Evolutionary conservation across 495 filamentous ascomycete species (phyloP).

Genomic region (Penicillium tannophilum): DNA sequence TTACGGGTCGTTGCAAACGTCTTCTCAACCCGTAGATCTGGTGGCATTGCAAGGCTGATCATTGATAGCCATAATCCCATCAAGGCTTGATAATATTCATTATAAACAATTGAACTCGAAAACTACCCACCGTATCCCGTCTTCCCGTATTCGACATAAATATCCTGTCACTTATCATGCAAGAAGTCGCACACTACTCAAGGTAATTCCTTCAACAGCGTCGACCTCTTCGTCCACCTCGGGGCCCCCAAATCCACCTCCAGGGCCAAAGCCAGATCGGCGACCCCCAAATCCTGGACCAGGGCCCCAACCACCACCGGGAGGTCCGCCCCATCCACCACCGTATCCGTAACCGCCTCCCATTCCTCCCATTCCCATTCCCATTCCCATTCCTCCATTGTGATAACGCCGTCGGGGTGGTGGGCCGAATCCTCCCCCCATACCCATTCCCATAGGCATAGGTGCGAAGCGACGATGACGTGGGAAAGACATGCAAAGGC

Average conservation of each 20-base stretch:
- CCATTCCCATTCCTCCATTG: slow-evolving; percentile 12
- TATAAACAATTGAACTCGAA: no score
- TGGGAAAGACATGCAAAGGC: slow-evolving; percentile 25
- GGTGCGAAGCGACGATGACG: slow-evolving; percentile 6
- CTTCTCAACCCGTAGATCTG: no score
- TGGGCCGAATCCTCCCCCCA: slow-evolving; percentile 17
- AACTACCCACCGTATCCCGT: no score
- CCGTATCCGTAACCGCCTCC: neutral
- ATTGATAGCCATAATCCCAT: no score
- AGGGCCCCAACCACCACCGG: slow-evolving; percentile 2
- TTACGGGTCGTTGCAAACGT: no score
- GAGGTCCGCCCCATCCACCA: slow-evolving; percentile 8
- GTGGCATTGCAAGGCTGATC: no score
- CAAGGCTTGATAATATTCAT: no score
- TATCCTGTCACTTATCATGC: no score
- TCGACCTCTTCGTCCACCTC: slow-evolving; percentile 1
- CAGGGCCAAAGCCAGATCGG: slow-evolving; percentile 1
- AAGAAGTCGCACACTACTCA: neutral
- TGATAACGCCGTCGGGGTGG: slow-evolving; percentile 15
- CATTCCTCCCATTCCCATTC: slow-evolving; percentile 8
- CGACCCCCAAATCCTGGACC: slow-evolving; percentile 12
- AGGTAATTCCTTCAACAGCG: neutral
- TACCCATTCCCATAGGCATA: slow-evolving; percentile 18
- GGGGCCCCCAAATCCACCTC: neutral
- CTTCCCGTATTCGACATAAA: no score